phyloP scores from a whole-genome alignment of 371 early-diverging fungal species.

The Haplosporangium sp. region DNA sequence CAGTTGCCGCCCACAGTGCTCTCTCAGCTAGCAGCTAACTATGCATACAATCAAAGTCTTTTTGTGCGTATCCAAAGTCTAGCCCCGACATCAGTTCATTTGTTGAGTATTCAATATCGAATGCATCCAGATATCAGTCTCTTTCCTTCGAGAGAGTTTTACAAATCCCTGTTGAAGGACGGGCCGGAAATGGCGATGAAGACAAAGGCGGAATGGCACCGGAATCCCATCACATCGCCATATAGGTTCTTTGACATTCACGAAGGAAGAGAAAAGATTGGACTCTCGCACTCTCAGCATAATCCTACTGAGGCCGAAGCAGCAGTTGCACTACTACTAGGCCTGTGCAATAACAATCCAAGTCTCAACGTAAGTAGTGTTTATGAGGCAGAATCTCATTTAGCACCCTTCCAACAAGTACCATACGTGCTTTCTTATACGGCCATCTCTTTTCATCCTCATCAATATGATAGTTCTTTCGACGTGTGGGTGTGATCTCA shows the following conservation, averaged over 20 bases:
- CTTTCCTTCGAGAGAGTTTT: slow-evolving; percentile 89
- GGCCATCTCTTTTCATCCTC: neutral
- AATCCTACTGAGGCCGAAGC: slow-evolving; percentile 86
- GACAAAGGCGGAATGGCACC: slow-evolving; percentile 85
- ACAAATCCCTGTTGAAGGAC: slow-evolving; percentile 80
- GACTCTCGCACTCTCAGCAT: slow-evolving; percentile 77
- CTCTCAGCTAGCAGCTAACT: slow-evolving; percentile 77
- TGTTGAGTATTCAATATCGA: slow-evolving; percentile 95
- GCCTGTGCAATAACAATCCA: slow-evolving; percentile 67
- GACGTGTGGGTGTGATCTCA: slow-evolving; percentile 89
- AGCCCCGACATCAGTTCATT: slow-evolving; percentile 70
- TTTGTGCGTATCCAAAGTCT: slow-evolving; percentile 85
- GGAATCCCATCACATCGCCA: slow-evolving; percentile 70
- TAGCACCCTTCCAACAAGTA: too few relatives aligned
- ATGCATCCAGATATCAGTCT: slow-evolving; percentile 95
- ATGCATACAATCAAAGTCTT: slow-evolving; percentile 88
- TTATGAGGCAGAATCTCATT: too few relatives aligned
- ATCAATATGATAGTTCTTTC: slow-evolving; percentile 67
- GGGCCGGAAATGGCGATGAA: slow-evolving; percentile 75
- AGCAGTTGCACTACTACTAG: slow-evolving; percentile 77
- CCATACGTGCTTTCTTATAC: too few relatives aligned
- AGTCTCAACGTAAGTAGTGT: slow-evolving; percentile 61
- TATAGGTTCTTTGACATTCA: slow-evolving; percentile 84
- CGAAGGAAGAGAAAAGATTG: slow-evolving; percentile 77
- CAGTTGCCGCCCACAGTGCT: slow-evolving; percentile 97